A percentile compares a stretch with the other conserved stretches of the same genome.
Evolutionary conservation across 2,329 filamentous ascomycete species (phyloP).

Genomic region (Fusarium sarcochroum): DNA sequence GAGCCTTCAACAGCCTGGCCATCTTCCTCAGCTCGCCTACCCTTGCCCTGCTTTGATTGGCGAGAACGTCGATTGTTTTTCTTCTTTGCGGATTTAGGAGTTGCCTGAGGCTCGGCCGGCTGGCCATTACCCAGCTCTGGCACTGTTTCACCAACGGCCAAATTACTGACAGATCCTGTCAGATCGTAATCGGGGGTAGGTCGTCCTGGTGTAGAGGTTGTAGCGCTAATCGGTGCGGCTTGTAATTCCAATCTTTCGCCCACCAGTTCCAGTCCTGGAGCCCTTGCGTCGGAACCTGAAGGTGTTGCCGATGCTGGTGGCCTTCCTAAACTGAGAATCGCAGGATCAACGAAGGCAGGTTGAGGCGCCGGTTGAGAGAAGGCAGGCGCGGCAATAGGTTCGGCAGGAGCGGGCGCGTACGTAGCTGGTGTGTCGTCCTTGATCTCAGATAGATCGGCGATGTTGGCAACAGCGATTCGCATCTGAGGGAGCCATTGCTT

Average conservation of each 20-base stretch:
- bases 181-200: slow-evolving; percentile 45
- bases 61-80: slow-evolving; percentile 52
- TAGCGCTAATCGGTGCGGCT: slow-evolving; percentile 17
- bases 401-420: slow-evolving; percentile 45
- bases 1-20: slow-evolving; percentile 43
- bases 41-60: slow-evolving; percentile 52
- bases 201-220: slow-evolving; percentile 34
- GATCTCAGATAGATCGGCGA: slow-evolving; percentile 61
- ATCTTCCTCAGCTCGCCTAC: slow-evolving; percentile 49
- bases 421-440: slow-evolving; percentile 51
- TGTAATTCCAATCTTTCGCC: slow-evolving; percentile 35
- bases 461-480: slow-evolving; percentile 64
- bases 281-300: slow-evolving; percentile 41
- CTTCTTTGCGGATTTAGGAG: slow-evolving; percentile 47
- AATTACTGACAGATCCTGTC: slow-evolving; percentile 47
- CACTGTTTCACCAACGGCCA: slow-evolving; percentile 40
- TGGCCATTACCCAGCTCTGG: slow-evolving; percentile 39
- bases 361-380: slow-evolving; percentile 51
- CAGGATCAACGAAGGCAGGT: slow-evolving; percentile 80
- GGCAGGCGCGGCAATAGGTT: slow-evolving; percentile 46
- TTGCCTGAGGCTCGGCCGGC: slow-evolving; percentile 38
- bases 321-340: slow-evolving; percentile 79
- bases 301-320: slow-evolving; percentile 53
- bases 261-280: slow-evolving; percentile 10
- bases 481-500: slow-evolving; percentile 59